These are phyloP conservation scores for Rubus idaeus DNA, from an alignment of 306 rosid species.

Conservation along the genomic window DNA sequence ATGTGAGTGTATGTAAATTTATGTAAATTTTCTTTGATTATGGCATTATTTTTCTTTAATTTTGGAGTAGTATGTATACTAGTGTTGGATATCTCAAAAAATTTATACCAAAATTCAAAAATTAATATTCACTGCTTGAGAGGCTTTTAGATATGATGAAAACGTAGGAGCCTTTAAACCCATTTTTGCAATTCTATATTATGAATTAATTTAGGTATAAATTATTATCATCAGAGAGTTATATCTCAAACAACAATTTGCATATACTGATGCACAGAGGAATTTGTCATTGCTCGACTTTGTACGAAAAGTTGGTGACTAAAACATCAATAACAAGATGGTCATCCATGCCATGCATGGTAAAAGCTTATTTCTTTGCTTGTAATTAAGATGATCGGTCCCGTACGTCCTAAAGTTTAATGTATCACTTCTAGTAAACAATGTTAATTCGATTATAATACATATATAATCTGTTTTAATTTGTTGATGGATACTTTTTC, in stretches of 20 bases:
- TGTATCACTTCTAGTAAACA: not conserved
- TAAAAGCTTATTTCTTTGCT: not conserved
- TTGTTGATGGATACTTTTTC: conserved; percentile 18
- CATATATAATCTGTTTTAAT: not conserved
- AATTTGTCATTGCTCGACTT: not conserved
- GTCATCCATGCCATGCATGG: not conserved
- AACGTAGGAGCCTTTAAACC: too few relatives aligned
- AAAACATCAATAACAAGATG: not conserved
- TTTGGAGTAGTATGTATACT: too few relatives aligned
- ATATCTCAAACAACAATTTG: too few relatives aligned
- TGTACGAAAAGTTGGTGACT: not conserved
- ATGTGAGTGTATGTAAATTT: too few relatives aligned
- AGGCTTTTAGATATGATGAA: too few relatives aligned
- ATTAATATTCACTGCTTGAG: too few relatives aligned
- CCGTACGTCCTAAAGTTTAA: not conserved
- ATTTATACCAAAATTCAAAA: too few relatives aligned
- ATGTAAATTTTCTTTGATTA: too few relatives aligned
- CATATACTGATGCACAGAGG: not conserved
- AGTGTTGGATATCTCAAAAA: too few relatives aligned
- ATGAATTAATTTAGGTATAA: too few relatives aligned
- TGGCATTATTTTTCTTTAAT: too few relatives aligned
- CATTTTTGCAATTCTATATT: too few relatives aligned
- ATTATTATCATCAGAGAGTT: not conserved
- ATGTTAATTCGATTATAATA: not conserved
- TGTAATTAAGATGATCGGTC: not conserved